Conservation (phyloP, 2,329 filamentous ascomycete species). For the Xylaria sp. region DNA sequence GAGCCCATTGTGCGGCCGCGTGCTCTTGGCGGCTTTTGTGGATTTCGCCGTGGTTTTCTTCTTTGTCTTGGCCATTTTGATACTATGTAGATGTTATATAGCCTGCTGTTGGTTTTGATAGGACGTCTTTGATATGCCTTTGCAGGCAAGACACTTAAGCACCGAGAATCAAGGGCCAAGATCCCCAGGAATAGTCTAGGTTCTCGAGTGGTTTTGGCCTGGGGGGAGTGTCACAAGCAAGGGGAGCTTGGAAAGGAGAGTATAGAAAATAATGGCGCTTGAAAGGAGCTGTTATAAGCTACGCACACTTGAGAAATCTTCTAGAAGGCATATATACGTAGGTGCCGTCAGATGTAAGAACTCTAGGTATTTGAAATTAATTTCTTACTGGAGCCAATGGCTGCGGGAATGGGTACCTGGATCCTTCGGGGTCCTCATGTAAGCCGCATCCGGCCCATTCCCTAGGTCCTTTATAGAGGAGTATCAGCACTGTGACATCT, state of each 20-base stretch:
- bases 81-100: too few relatives aligned
- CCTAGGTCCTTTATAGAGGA: background rate
- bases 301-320: background rate
- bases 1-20: conserved; percentile 39
- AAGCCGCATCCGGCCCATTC: conserved; percentile 12
- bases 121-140: too few relatives aligned
- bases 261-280: too few relatives aligned
- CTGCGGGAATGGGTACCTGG: background rate
- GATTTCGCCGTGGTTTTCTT: conserved; percentile 8
- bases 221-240: too few relatives aligned
- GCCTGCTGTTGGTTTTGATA: too few relatives aligned
- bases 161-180: background rate
- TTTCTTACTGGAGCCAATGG: conserved; percentile 18
- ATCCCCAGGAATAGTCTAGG: background rate
- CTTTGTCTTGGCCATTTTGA: conserved; percentile 33
- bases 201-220: too few relatives aligned
- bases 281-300: background rate
- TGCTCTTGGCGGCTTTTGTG: conserved; percentile 34
- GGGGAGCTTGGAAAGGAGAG: too few relatives aligned
- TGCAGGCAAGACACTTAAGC: background rate
- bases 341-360: conserved; percentile 13
- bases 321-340: conserved; percentile 18
- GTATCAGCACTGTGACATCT: background rate
- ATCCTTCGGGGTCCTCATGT: conserved; percentile 5
- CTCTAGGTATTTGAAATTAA: conserved; percentile 30